Evolutionary conservation across 2,329 filamentous ascomycete species (phyloP).

Genomic region (Clonostachys rosea): DNA sequence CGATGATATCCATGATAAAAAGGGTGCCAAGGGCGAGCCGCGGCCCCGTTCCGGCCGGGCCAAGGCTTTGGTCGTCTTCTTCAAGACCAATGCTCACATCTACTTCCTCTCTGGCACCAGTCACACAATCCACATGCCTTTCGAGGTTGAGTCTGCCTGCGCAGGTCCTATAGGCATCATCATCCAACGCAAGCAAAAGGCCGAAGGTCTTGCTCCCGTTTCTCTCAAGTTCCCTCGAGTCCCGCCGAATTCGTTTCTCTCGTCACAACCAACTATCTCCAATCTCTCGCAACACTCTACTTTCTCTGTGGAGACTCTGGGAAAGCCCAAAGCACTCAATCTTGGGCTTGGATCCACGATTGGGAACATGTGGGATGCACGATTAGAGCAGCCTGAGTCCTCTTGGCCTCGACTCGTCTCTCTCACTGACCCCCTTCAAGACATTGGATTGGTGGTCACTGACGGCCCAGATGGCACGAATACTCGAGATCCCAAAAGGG

Average conservation of each 20-base stretch:
- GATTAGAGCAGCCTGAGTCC: constrained; percentile 45
- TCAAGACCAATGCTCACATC: constrained; percentile 89
- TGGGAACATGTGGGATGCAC: constrained; percentile 53
- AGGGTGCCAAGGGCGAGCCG: constrained; percentile 4
- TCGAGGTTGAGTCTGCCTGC: constrained; percentile 86
- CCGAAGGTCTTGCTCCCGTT: constrained; percentile 42
- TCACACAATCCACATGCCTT: constrained; percentile 89
- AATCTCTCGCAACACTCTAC: constrained; percentile 44
- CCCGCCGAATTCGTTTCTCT: constrained; percentile 80
- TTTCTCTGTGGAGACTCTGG: constrained; percentile 54
- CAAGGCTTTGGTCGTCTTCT: constrained; percentile 80
- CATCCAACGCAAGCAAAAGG: constrained; percentile 71
- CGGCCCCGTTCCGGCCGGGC: constrained; percentile 17
- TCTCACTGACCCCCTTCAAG: constrained; percentile 78
- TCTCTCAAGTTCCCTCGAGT: constrained; percentile 55
- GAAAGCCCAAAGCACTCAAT: constrained; percentile 48
- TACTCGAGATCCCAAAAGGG: constrained; percentile 18
- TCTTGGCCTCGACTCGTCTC: constrained; percentile 75
- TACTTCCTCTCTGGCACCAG: constrained; percentile 85
- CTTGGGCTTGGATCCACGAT: constrained; percentile 47
- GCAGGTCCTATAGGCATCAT: constrained; percentile 79
- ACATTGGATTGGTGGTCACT: constrained; percentile 77
- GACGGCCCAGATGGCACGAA: constrained; percentile 34
- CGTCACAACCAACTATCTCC: constrained; percentile 56
- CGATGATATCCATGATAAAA: constrained; percentile 13